Conservation (phyloP, 2,329 filamentous ascomycete species). For the Drechmeria coniospora region DNA sequence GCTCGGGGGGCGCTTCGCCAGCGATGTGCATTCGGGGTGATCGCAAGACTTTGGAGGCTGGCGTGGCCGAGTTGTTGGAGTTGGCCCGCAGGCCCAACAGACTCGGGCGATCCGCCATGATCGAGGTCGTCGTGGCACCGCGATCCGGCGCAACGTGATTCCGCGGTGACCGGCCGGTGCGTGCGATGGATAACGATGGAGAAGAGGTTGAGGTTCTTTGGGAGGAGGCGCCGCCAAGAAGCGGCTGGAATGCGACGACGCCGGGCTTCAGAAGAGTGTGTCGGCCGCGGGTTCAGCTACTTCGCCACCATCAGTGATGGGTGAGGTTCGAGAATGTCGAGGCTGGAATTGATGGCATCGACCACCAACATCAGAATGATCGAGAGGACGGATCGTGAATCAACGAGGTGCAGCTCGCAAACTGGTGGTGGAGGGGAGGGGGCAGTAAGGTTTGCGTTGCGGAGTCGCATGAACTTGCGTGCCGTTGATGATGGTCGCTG, state of each 20-base stretch:
- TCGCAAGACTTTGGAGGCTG: slow-evolving; percentile 36
- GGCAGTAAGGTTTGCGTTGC: no score
- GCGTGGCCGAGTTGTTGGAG: slow-evolving; percentile 33
- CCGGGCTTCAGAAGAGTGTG: slow-evolving; percentile 7
- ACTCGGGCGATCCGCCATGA: slow-evolving; percentile 41
- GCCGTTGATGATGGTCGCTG: no score
- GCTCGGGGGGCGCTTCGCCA: slow-evolving; percentile 70
- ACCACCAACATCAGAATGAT: no score
- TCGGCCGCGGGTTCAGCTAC: slow-evolving; percentile 7
- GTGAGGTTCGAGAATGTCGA: slow-evolving; percentile 3
- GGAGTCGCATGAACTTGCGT: no score
- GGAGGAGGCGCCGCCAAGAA: background rate
- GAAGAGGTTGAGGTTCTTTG: background rate
- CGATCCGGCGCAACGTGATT: slow-evolving; percentile 2
- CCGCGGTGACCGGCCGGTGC: slow-evolving; percentile 4
- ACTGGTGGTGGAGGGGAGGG: no score
- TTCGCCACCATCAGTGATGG: slow-evolving; percentile 7
- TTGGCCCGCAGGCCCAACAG: slow-evolving; percentile 44
- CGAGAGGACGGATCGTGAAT: no score
- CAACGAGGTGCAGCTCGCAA: no score
- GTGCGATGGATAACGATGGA: background rate
- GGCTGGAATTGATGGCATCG: no score
- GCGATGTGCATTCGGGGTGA: slow-evolving; percentile 66
- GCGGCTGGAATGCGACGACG: slow-evolving; percentile 4
- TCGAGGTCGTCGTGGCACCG: slow-evolving; percentile 5